These are phyloP conservation scores for Raphanus hybrid DNA, from an alignment of 441 rosid species.

Conservation along the genomic window DNA sequence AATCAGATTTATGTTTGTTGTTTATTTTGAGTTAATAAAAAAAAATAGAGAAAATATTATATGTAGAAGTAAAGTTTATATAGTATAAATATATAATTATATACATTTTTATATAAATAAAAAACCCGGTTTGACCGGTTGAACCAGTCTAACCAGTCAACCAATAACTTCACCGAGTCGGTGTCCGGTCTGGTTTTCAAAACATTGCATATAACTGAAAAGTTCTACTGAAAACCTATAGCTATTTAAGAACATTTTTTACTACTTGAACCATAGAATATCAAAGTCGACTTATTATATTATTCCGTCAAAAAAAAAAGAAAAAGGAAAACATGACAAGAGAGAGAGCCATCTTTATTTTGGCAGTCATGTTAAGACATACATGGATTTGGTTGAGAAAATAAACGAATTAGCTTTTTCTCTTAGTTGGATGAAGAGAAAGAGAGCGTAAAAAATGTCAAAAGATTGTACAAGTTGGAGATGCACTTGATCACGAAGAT, in stretches of 20 bases:
- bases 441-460: conserved; percentile 32
- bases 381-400: conserved; percentile 37
- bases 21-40: too few relatives aligned
- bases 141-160: too few relatives aligned
- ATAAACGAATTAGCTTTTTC: conserved; percentile 38
- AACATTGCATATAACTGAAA: not conserved
- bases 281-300: conserved; percentile 32
- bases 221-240: not conserved
- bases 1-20: too few relatives aligned
- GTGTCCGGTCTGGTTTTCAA: too few relatives aligned
- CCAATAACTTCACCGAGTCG: too few relatives aligned
- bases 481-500: conserved; percentile 34
- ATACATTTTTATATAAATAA: too few relatives aligned
- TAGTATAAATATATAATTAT: too few relatives aligned
- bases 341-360: conserved; percentile 36
- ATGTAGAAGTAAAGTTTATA: too few relatives aligned
- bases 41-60: too few relatives aligned
- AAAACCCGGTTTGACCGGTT: too few relatives aligned
- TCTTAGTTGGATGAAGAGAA: conserved; percentile 29
- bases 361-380: conserved; percentile 38
- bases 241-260: not conserved
- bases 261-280: conserved; percentile 11
- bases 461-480: conserved; percentile 40
- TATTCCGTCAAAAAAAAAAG: conserved; percentile 13
- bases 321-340: conserved; percentile 11